These are phyloP conservation scores for Xylariaceae sp. DNA, from an alignment of 2,329 filamentous ascomycete species.

Conservation along the genomic window DNA sequence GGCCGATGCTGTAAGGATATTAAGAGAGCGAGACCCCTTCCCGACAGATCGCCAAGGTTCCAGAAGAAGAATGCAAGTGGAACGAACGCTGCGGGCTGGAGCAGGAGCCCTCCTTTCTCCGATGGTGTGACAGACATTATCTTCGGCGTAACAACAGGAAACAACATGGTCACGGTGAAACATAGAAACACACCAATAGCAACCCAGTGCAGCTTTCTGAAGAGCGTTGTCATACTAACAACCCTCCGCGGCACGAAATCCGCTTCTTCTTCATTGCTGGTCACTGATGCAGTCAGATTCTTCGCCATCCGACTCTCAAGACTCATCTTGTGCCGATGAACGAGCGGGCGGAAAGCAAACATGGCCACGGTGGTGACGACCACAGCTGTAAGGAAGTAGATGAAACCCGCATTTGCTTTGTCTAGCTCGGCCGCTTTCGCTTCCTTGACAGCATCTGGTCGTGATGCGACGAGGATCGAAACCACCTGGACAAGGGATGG, in stretches of 20 bases:
- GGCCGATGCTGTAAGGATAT: slow-evolving; percentile 57
- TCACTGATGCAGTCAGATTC: slow-evolving; percentile 46
- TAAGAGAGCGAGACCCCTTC: slow-evolving; percentile 60
- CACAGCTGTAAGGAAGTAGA: slow-evolving; percentile 88
- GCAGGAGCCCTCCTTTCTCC: slow-evolving; percentile 49
- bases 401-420: slow-evolving; percentile 66
- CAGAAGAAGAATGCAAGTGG: slow-evolving; percentile 87
- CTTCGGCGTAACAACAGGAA: slow-evolving; percentile 81
- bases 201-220: slow-evolving; percentile 74
- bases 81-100: slow-evolving; percentile 75
- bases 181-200: slow-evolving; percentile 72
- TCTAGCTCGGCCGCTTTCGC: slow-evolving; percentile 25
- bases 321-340: slow-evolving; percentile 54
- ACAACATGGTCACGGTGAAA: slow-evolving; percentile 86
- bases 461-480: slow-evolving; percentile 63
- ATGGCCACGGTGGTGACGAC: slow-evolving; percentile 65
- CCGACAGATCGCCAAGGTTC: slow-evolving; percentile 82
- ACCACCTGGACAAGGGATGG: slow-evolving; percentile 78
- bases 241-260: slow-evolving; percentile 47
- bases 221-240: slow-evolving; percentile 56
- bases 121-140: slow-evolving; percentile 45
- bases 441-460: slow-evolving; percentile 34
- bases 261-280: slow-evolving; percentile 48
- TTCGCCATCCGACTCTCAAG: slow-evolving; percentile 45
- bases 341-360: slow-evolving; percentile 67